phyloP scores from a whole-genome alignment of 495 filamentous ascomycete species.

The Melanomma pulvis-pyrius region DNA sequence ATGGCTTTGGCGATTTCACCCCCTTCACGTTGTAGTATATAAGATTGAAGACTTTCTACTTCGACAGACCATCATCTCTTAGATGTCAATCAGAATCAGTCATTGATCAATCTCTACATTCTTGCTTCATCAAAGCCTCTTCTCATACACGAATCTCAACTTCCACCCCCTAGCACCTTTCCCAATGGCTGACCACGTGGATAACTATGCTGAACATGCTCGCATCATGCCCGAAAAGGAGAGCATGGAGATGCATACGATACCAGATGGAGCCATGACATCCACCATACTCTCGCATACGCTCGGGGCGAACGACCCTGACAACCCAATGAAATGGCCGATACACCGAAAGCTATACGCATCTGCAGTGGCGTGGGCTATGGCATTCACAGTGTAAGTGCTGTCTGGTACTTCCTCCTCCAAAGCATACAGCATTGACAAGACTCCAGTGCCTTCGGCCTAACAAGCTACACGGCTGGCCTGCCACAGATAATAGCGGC shows the following conservation, averaged over 20 bases:
- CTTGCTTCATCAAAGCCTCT: not conserved
- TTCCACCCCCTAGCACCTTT: not conserved
- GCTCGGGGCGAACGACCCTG: conserved; percentile 23
- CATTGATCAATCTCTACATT: not conserved
- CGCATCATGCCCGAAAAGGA: conserved; percentile 11
- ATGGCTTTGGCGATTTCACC: not conserved
- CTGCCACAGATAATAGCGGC: conserved; percentile 18
- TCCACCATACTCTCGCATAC: conserved; percentile 26
- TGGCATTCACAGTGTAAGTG: conserved; percentile 46
- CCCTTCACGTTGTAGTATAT: not conserved
- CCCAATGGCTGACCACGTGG: not conserved
- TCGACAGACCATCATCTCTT: not conserved
- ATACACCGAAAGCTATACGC: conserved; percentile 34
- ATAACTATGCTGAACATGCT: conserved; percentile 1
- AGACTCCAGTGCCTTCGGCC: conserved; percentile 34
- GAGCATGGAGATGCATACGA: conserved; percentile 23
- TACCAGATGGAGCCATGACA: conserved; percentile 14
- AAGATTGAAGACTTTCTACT: not conserved
- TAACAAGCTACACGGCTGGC: conserved; percentile 35
- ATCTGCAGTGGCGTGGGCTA: conserved; percentile 39
- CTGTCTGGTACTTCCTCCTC: not conserved
- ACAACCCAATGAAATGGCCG: conserved; percentile 43
- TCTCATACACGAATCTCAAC: not conserved
- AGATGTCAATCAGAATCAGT: not conserved
- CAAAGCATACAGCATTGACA: not conserved